Evolutionary conservation across 2,329 filamentous ascomycete species (phyloP).

Genomic region (Sclerotinia minor): DNA sequence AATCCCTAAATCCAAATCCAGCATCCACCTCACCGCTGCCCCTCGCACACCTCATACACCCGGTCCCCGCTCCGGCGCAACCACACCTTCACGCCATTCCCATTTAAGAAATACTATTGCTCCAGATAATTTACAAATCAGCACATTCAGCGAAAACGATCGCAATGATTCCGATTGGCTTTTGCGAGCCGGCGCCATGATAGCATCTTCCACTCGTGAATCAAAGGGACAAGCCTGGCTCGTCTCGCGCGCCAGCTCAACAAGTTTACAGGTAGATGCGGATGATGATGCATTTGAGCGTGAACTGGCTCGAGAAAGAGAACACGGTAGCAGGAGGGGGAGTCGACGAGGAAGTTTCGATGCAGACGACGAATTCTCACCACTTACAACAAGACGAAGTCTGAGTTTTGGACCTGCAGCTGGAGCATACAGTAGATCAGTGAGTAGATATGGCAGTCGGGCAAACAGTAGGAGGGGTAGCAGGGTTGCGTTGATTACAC

Average conservation of each 20-base stretch:
- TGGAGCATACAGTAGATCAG: slow-evolving; percentile 48
- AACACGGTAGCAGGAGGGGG: slow-evolving; percentile 45
- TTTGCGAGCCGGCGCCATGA: slow-evolving; percentile 60
- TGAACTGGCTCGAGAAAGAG: slow-evolving; percentile 53
- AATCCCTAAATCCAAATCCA: slow-evolving; percentile 63
- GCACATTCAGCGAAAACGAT: slow-evolving; percentile 42
- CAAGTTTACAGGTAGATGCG: slow-evolving; percentile 55
- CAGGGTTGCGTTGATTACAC: slow-evolving; percentile 41
- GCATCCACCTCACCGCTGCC: slow-evolving; percentile 51
- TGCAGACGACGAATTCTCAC: slow-evolving; percentile 44
- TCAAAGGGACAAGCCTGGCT: slow-evolving; percentile 71
- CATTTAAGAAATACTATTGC: slow-evolving; percentile 30
- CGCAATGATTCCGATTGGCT: slow-evolving; percentile 63
- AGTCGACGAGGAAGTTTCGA: slow-evolving; percentile 42
- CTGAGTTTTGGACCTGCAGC: slow-evolving; percentile 43
- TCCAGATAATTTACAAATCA: slow-evolving; percentile 34
- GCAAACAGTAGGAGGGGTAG: slow-evolving; percentile 37
- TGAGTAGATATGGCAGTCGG: slow-evolving; percentile 51
- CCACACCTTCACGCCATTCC: slow-evolving; percentile 30
- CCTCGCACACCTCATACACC: slow-evolving; percentile 16
- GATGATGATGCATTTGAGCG: slow-evolving; percentile 56
- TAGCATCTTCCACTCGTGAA: slow-evolving; percentile 63
- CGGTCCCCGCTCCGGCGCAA: slow-evolving; percentile 35
- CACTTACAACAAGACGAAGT: slow-evolving; percentile 37
- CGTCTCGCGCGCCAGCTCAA: slow-evolving; percentile 63